A percentile compares a stretch with the other conserved stretches of the same genome.
Evolutionary conservation across 2,329 filamentous ascomycete genomes (phyloP).

Genomic region (Alternaria arborescens): DNA sequence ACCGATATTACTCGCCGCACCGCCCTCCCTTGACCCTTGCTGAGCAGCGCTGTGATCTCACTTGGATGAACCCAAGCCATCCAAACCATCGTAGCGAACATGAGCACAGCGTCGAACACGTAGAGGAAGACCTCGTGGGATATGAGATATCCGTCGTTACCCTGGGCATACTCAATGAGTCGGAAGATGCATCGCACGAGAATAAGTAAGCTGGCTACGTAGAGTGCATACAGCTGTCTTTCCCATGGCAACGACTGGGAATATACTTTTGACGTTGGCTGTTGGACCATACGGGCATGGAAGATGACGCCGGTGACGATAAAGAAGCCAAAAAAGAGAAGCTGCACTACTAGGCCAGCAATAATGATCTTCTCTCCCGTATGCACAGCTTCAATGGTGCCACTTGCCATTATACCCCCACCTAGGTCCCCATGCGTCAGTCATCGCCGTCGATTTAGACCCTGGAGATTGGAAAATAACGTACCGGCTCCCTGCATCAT

Average conservation of each 20-base stretch:
- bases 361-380: conserved; percentile 57
- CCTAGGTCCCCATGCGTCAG: conserved; percentile 12
- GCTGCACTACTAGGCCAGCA: conserved; percentile 57
- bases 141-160: conserved; percentile 56
- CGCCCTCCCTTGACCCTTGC: conserved; percentile 1
- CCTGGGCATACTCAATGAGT: conserved; percentile 59
- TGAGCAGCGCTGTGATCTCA: conserved; percentile 1
- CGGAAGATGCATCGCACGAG: conserved; percentile 60
- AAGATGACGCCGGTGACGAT: conserved; percentile 36
- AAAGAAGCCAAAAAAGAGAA: conserved; percentile 60
- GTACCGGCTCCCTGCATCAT: conserved; percentile 49
- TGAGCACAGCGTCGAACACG: conserved; percentile 57
- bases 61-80: conserved; percentile 5
- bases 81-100: conserved; percentile 53
- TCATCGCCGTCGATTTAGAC: not conserved
- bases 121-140: conserved; percentile 56
- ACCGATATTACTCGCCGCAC: conserved; percentile 9
- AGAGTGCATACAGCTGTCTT: conserved; percentile 55
- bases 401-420: conserved; percentile 50
- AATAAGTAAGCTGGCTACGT: conserved; percentile 56
- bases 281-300: conserved; percentile 8
- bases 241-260: conserved; percentile 30
- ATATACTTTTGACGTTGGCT: not conserved
- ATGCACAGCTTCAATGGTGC: conserved; percentile 31
- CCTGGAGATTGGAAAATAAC: conserved; percentile 27